Evolutionary conservation across 805 yeast genomes (phyloP).

Genomic region (Teunomyces atbi): DNA sequence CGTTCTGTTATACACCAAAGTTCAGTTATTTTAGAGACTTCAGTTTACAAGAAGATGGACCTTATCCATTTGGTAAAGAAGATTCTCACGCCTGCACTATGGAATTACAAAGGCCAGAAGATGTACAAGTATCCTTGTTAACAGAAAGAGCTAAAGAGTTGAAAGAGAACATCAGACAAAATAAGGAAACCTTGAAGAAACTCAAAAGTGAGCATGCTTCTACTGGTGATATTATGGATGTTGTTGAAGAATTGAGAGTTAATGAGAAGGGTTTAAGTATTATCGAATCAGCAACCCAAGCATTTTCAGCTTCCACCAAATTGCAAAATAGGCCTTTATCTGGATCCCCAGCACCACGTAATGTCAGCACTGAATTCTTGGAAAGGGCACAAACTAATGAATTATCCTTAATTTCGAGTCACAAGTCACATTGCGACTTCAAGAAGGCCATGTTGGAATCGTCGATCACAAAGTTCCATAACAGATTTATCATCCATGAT

Average conservation of each 20-base stretch:
- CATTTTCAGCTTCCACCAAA: slow-evolving; percentile 4
- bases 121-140: slow-evolving; percentile 50
- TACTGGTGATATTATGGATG: not conserved
- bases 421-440: slow-evolving; percentile 24
- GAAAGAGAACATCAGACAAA: slow-evolving; percentile 12
- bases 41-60: slow-evolving; percentile 40
- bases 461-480: slow-evolving; percentile 46
- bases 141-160: slow-evolving; percentile 14
- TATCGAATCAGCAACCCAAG: slow-evolving; percentile 24
- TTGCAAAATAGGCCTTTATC: not conserved
- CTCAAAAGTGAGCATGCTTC: not conserved
- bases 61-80: slow-evolving; percentile 60
- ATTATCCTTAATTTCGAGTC: slow-evolving; percentile 32
- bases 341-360: not conserved
- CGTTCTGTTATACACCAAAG: slow-evolving; percentile 53
- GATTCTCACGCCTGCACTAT: slow-evolving; percentile 65
- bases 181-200: slow-evolving; percentile 15
- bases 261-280: slow-evolving; percentile 23
- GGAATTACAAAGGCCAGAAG: slow-evolving; percentile 52
- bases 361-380: slow-evolving; percentile 5
- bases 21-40: slow-evolving; percentile 61
- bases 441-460: slow-evolving; percentile 21
- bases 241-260: slow-evolving; percentile 22
- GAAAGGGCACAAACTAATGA: slow-evolving; percentile 14
- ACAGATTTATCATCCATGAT: slow-evolving; percentile 71